These are phyloP conservation scores for Talaromyces liani DNA, from an alignment of 495 filamentous ascomycete genomes.

Conservation along the genomic window DNA sequence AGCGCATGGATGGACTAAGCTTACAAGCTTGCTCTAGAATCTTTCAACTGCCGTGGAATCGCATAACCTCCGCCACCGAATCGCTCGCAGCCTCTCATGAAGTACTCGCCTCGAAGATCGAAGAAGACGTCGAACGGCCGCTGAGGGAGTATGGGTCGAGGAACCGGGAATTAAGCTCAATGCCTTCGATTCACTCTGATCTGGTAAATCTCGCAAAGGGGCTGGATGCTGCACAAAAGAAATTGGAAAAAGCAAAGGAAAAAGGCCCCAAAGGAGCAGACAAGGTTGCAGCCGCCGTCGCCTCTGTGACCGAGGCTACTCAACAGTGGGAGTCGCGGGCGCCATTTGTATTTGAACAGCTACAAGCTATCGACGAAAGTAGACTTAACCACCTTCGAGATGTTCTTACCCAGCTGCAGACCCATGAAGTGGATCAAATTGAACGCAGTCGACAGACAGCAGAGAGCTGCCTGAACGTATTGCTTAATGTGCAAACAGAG, in stretches of 20 bases:
- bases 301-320: constrained; percentile 66
- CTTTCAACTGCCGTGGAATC: constrained; percentile 89
- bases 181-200: constrained; percentile 77
- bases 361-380: constrained; percentile 86
- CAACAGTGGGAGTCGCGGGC: constrained; percentile 94
- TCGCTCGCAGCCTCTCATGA: constrained; percentile 78
- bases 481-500: constrained; percentile 81
- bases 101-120: constrained; percentile 74
- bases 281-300: constrained; percentile 69
- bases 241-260: constrained; percentile 73
- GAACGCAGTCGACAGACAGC: constrained; percentile 68
- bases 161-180: constrained; percentile 76
- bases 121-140: constrained; percentile 83
- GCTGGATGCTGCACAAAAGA: constrained; percentile 77
- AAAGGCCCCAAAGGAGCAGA: constrained; percentile 74
- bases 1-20: background rate
- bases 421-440: constrained; percentile 84
- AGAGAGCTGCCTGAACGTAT: constrained; percentile 72
- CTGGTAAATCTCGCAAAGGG: constrained; percentile 74
- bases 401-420: constrained; percentile 85
- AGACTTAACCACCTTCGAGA: constrained; percentile 88
- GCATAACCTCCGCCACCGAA: constrained; percentile 74
- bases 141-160: constrained; percentile 63
- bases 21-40: constrained; percentile 44
- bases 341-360: constrained; percentile 89